Conservation (phyloP, 495 filamentous ascomycete species). For the Parathielavia appendiculata region DNA sequence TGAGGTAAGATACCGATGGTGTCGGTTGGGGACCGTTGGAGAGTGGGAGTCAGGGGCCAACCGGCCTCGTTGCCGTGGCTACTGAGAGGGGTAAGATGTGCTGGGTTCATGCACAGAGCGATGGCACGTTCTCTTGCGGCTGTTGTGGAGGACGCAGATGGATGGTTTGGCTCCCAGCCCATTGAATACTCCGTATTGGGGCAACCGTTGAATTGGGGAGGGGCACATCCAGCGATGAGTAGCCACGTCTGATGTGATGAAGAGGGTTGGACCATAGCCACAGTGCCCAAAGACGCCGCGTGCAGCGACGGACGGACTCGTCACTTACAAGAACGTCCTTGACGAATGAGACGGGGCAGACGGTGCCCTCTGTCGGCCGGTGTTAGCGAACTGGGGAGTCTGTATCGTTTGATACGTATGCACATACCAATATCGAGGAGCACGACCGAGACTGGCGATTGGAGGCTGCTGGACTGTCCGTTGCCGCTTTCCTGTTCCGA, state of each 20-base stretch:
- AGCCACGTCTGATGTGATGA: constrained; percentile 12
- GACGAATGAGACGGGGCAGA: constrained; percentile 67
- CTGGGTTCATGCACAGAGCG: neutral
- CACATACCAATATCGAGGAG: constrained; percentile 49
- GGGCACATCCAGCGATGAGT: constrained; percentile 16
- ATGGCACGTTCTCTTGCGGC: neutral
- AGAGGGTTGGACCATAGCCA: constrained; percentile 8
- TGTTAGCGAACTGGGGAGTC: constrained; percentile 37
- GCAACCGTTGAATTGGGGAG: neutral
- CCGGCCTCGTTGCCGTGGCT: neutral
- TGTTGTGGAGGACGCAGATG: no score
- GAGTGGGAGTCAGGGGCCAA: no score
- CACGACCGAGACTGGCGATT: constrained; percentile 25
- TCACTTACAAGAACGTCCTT: constrained; percentile 61
- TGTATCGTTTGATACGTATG: neutral
- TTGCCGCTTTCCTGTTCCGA: no score
- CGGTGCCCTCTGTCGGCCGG: constrained; percentile 55
- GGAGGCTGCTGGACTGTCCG: no score
- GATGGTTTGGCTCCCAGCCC: no score
- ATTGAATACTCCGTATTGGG: neutral
- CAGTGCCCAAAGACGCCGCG: constrained; percentile 11
- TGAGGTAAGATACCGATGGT: neutral
- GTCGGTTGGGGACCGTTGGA: neutral
- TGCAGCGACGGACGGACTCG: constrained; percentile 6
- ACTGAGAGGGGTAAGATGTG: constrained; percentile 3